Base-by-base conservation (phyloP, 345 rosid genomes). In the Viola odorata region DNA sequence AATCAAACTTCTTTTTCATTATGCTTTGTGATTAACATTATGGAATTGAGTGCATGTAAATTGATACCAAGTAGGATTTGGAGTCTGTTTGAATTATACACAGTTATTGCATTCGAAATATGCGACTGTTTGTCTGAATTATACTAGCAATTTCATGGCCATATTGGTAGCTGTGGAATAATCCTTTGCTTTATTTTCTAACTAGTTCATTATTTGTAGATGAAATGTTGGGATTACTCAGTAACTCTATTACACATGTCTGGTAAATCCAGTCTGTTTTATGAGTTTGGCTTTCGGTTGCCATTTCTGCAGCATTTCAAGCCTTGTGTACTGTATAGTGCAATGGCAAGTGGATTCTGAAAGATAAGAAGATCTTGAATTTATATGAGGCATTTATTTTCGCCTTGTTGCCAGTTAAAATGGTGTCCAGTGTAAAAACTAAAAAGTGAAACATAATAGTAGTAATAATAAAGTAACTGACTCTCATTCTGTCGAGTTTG, bases 271-370 rank as follows among this genome's bases (percentile, higher is more conserved):
- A 23, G 1, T 23, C 32, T 23, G 32, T 23, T 23, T 23, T 23
- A 23, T 23, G 32, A 23, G 32, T 23, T 23, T 23, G 32, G 2
- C 32, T 23, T 23, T 23, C 2, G 32, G 32, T 2, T 58, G 47
- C 50, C 1, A 16, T 57, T 23, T 12, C 39, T 66, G 77, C 86
- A 85, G 88, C 65, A 81, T 81, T 60, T 75, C 85, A 16, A 72
- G 81, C 73, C 82, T 85, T 58, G 86, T 85, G 17, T 82, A 84
- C 65, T 71, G 83, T 78, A 80, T 80, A 87, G 83, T 86, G 94
- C 82, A 84, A 86, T 8, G 87, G 94, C 66, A 67, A 60, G 75
- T 84, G 94, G 94, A 75, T 84, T 60, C 82, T 84, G 94, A 82
- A 76, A 78, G 82, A 80, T 45, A 78, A 77, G 80, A 80, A 69